These are phyloP conservation scores for Ophiostoma himal-ulmi DNA, from an alignment of 2,329 filamentous ascomycete genomes.

Conservation along the genomic window DNA sequence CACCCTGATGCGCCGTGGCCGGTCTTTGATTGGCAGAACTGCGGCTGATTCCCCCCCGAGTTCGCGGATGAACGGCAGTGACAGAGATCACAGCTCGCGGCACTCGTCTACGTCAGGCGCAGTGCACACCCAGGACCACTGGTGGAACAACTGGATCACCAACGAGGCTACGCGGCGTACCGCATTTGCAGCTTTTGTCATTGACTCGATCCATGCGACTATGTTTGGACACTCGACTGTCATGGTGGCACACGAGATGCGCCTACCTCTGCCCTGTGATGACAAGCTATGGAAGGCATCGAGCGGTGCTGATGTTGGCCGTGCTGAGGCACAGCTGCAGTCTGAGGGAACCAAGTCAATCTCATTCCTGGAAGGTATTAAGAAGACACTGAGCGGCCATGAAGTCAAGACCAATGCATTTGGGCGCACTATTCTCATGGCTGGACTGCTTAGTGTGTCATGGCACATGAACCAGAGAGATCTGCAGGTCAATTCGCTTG, in stretches of 20 bases:
- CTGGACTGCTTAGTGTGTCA: constrained; percentile 83
- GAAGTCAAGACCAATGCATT: constrained; percentile 88
- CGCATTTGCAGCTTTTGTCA: constrained; percentile 88
- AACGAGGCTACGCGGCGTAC: constrained; percentile 85
- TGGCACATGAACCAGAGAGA: constrained; percentile 98
- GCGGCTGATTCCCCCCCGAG: constrained; percentile 79
- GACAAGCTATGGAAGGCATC: constrained; percentile 88
- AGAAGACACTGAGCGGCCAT: constrained; percentile 79
- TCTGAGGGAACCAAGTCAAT: constrained; percentile 78
- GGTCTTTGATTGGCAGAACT: constrained; percentile 81
- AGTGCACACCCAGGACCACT: constrained; percentile 72
- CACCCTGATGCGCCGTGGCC: constrained; percentile 88
- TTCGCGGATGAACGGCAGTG: constrained; percentile 61
- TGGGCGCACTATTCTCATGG: constrained; percentile 88
- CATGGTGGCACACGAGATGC: constrained; percentile 95
- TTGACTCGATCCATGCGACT: constrained; percentile 92
- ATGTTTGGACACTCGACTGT: constrained; percentile 97
- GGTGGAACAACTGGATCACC: constrained; percentile 94
- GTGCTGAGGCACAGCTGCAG: constrained; percentile 73
- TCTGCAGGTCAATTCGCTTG: constrained; percentile 82
- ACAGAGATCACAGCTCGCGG: constrained; percentile 48
- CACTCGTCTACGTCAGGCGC: constrained; percentile 57
- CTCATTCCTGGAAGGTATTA: constrained; percentile 85
- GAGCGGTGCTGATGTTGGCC: constrained; percentile 77
- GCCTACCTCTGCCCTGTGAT: constrained; percentile 83